Conservation (phyloP, 176 grass and related monocot genomes). For the Rhynchospora pubera region DNA sequence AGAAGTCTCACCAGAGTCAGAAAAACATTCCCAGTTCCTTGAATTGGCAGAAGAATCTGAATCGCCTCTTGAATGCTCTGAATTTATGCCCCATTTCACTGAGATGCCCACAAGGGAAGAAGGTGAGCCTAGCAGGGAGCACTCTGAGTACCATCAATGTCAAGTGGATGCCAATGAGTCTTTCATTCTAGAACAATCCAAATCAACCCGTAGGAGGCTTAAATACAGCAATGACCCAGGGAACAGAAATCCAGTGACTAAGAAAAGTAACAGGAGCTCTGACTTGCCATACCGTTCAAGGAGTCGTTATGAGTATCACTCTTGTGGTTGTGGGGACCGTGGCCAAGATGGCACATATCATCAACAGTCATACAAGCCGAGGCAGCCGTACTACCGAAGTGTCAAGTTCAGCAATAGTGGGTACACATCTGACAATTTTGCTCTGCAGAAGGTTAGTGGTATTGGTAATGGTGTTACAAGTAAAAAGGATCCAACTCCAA, state of each 20-base stretch:
- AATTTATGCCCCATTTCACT: conserved; percentile 3
- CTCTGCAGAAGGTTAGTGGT: conserved; percentile 39
- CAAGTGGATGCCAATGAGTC: conserved; percentile 30
- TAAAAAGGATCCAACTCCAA: conserved; percentile 52
- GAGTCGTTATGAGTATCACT: conserved; percentile 48
- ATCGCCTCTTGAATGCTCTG: conserved; percentile 7
- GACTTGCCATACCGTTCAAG: conserved; percentile 36
- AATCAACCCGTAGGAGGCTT: conserved; percentile 40
- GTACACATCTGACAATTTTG: conserved; percentile 28
- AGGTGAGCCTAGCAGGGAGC: background rate
- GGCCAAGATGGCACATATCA: conserved; percentile 33
- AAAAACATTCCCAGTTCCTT: background rate
- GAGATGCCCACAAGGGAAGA: background rate
- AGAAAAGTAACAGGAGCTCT: conserved; percentile 38
- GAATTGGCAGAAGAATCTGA: conserved; percentile 5
- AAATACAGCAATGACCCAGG: conserved; percentile 42
- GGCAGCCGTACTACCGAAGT: conserved; percentile 46
- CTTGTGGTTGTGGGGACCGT: conserved; percentile 39
- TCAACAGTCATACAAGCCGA: conserved; percentile 27
- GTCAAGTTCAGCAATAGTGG: conserved; percentile 24
- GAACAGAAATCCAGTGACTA: conserved; percentile 15
- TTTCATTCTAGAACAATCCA: conserved; percentile 54
- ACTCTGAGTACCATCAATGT: conserved; percentile 23
- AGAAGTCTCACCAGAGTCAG: conserved; percentile 3
- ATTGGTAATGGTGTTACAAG: conserved; percentile 30